Evolutionary conservation across 495 filamentous ascomycete genomes (phyloP).

Genomic region (Tuber calosporum): DNA sequence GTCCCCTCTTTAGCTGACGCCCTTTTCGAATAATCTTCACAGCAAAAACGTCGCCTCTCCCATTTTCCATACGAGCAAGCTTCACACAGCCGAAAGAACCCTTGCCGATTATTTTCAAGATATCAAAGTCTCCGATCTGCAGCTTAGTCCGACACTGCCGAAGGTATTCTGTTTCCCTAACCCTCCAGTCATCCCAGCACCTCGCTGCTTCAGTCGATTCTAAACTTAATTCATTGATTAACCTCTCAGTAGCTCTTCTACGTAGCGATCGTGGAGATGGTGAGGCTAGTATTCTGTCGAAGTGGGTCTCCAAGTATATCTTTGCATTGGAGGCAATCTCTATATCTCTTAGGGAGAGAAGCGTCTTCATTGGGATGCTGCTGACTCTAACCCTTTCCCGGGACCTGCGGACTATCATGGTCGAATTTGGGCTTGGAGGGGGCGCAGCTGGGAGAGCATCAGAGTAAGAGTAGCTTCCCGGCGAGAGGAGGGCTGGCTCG

Average conservation of each 20-base stretch:
- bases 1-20: conserved; percentile 77
- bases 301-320: conserved; percentile 78
- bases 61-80: conserved; percentile 62
- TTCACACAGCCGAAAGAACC: conserved; percentile 90
- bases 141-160: conserved; percentile 57
- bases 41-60: conserved; percentile 58
- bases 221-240: conserved; percentile 44
- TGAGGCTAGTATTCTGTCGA: conserved; percentile 55
- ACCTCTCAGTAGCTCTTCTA: conserved; percentile 58
- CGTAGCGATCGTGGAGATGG: conserved; percentile 59
- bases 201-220: neutral
- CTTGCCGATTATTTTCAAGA: conserved; percentile 79
- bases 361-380: neutral
- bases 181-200: conserved; percentile 48
- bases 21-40: conserved; percentile 96
- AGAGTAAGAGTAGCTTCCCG: neutral
- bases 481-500: neutral
- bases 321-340: conserved; percentile 75
- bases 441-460: neutral
- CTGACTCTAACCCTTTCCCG: neutral
- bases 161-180: conserved; percentile 65
- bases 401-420: neutral
- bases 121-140: conserved; percentile 62
- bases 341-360: conserved; percentile 57
- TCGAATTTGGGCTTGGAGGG: neutral